Evolutionary conservation across 2,329 filamentous ascomycete species (phyloP).

Genomic region (Aureobasidium sp.): DNA sequence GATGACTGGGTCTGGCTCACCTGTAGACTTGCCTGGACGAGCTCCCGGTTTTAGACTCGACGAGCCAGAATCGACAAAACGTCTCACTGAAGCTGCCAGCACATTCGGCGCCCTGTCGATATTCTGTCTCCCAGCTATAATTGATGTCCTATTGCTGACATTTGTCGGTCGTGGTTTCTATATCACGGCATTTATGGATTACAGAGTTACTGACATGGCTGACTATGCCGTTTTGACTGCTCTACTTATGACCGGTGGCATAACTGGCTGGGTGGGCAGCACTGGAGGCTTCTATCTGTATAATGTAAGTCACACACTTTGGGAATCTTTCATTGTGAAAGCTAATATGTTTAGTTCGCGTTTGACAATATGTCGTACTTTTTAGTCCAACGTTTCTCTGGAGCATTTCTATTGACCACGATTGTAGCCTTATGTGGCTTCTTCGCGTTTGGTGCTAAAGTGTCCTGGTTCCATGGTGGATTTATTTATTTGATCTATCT

Average conservation of each 20-base stretch:
- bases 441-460: slow-evolving; percentile 17
- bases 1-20: slow-evolving; percentile 16
- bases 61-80: slow-evolving; percentile 14
- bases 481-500: slow-evolving; percentile 56
- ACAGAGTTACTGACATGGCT: slow-evolving; percentile 12
- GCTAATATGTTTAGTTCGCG: slow-evolving; percentile 11
- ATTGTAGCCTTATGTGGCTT: slow-evolving; percentile 19
- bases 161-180: slow-evolving; percentile 56
- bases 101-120: slow-evolving; percentile 31
- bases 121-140: slow-evolving; percentile 55
- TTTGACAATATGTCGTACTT: slow-evolving; percentile 20
- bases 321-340: too few relatives aligned
- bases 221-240: slow-evolving; percentile 18
- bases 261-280: slow-evolving; percentile 58
- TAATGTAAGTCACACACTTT: slow-evolving; percentile 18
- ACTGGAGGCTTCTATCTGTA: slow-evolving; percentile 53
- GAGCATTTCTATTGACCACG: slow-evolving; percentile 15
- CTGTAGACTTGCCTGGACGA: slow-evolving; percentile 15
- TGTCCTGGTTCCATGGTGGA: slow-evolving; percentile 27
- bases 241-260: slow-evolving; percentile 52
- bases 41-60: slow-evolving; percentile 16
- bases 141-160: slow-evolving; percentile 54
- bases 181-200: slow-evolving; percentile 51
- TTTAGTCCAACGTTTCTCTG: slow-evolving; percentile 18
- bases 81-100: neutral